These are phyloP conservation scores for Phialophora macrospora DNA, from an alignment of 2,329 filamentous ascomycete genomes.

Conservation along the genomic window DNA sequence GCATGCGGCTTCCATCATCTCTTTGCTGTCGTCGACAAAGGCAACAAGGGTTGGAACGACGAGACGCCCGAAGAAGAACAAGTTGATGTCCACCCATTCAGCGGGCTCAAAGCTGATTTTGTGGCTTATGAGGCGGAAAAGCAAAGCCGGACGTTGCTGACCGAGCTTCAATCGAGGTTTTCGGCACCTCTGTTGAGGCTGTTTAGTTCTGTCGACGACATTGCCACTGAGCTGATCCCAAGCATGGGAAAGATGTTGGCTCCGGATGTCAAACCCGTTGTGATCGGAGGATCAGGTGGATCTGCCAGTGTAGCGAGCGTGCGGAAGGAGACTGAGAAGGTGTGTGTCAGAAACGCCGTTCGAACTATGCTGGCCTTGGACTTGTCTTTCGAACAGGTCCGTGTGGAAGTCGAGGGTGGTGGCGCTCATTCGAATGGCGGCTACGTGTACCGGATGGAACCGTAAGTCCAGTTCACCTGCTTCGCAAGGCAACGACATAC, in stretches of 20 bases:
- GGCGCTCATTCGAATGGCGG: constrained; percentile 55
- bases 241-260: constrained; percentile 78
- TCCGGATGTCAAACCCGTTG: constrained; percentile 87
- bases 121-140: constrained; percentile 80
- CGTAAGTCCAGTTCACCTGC: constrained; percentile 61
- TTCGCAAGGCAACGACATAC: constrained; percentile 40
- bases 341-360: constrained; percentile 78
- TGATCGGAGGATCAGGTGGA: constrained; percentile 73
- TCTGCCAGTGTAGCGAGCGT: constrained; percentile 77
- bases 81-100: constrained; percentile 70
- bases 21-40: constrained; percentile 72
- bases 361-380: constrained; percentile 82
- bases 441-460: constrained; percentile 94
- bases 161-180: constrained; percentile 72
- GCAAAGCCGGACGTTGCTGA: constrained; percentile 74
- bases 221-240: constrained; percentile 82
- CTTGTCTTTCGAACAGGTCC: constrained; percentile 77
- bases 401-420: constrained; percentile 70
- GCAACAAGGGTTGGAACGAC: constrained; percentile 52
- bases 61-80: constrained; percentile 51
- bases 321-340: constrained; percentile 81
- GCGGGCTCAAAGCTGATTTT: constrained; percentile 80
- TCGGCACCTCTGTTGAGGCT: constrained; percentile 72
- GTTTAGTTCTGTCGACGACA: constrained; percentile 77
- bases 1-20: constrained; percentile 88